Percentiles rank a stretch among this genome's conserved stretches.
These are phyloP conservation scores for Salix koriyanagi DNA, from an alignment of 345 rosid genomes.

Conservation along the genomic window DNA sequence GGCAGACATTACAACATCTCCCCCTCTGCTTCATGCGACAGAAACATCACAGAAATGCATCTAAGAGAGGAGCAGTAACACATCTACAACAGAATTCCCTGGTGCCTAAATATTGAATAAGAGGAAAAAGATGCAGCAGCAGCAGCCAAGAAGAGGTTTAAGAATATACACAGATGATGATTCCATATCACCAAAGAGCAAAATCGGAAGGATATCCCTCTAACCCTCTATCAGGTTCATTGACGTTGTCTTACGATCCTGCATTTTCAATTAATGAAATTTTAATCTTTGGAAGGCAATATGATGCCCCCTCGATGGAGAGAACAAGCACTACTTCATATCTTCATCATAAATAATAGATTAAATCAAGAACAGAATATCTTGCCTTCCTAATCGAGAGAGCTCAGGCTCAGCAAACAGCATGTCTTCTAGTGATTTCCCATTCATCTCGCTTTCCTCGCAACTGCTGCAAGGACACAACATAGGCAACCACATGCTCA, in stretches of 20 bases:
- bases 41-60: too few relatives aligned
- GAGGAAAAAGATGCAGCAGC: neutral
- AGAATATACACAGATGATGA: neutral
- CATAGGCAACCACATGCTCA: neutral
- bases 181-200: neutral
- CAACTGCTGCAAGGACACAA: conserved; percentile 30
- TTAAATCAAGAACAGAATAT: neutral
- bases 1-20: too few relatives aligned
- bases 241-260: conserved; percentile 9
- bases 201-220: neutral
- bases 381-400: conserved; percentile 77
- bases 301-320: neutral
- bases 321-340: neutral
- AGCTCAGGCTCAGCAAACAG: conserved; percentile 83
- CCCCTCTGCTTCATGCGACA: too few relatives aligned
- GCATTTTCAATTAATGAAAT: conserved; percentile 4
- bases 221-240: neutral
- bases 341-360: neutral
- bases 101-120: neutral
- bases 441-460: conserved; percentile 40
- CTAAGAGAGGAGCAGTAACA: neutral
- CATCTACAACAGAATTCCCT: neutral
- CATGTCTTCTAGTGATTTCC: conserved; percentile 60
- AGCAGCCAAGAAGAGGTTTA: neutral
- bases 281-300: neutral